Conservation (phyloP, 495 filamentous ascomycete genomes). For the Neurospora pannonica region DNA sequence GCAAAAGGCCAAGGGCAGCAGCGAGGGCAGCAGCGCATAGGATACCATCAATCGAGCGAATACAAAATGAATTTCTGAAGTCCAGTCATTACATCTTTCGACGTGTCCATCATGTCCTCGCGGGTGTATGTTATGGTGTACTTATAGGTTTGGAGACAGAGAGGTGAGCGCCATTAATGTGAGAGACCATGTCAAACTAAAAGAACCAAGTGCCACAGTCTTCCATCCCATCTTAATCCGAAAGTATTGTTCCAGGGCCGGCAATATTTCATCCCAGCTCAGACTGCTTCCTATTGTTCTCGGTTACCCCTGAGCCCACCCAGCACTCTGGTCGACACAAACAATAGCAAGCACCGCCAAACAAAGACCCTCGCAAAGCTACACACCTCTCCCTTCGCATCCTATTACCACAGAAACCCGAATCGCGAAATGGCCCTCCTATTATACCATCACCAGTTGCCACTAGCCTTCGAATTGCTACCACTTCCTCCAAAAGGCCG, state of each 20-base stretch:
- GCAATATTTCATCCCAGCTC: not conserved
- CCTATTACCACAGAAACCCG: not conserved
- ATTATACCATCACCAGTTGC: not conserved
- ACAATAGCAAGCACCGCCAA: not conserved
- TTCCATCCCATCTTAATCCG: not conserved
- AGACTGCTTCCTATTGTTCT: not conserved
- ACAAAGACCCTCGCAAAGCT: not conserved
- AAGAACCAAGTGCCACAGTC: not conserved
- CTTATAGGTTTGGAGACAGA: not conserved
- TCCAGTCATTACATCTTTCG: not conserved
- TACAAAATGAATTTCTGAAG: not conserved
- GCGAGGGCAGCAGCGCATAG: conserved; percentile 6
- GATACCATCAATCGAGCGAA: not conserved
- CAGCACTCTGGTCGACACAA: not conserved
- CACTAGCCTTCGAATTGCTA: not conserved
- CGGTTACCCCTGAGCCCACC: not conserved
- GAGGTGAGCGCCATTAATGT: not conserved
- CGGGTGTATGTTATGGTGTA: not conserved
- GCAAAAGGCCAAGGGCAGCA: conserved; percentile 3
- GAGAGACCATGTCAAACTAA: not conserved
- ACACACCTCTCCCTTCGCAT: not conserved
- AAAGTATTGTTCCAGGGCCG: not conserved
- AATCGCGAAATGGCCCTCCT: not conserved
- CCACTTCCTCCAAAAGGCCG: not conserved
- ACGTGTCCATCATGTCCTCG: not conserved